These are phyloP conservation scores for Diaporthe ampelina DNA, from an alignment of 2,329 filamentous ascomycete species.

Conservation along the genomic window DNA sequence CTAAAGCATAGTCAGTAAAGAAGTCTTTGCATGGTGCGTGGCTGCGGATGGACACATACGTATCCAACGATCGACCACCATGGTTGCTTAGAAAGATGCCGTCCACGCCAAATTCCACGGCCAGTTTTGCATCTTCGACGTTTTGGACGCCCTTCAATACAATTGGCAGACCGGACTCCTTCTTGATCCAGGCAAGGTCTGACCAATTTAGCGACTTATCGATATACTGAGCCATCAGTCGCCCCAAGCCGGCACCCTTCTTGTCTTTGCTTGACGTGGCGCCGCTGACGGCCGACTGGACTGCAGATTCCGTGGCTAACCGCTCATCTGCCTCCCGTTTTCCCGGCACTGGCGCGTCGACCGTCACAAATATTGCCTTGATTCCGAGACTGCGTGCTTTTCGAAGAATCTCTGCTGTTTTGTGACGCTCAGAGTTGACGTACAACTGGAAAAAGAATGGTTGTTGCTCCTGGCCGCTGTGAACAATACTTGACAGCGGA, in stretches of 20 bases:
- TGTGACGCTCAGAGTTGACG: conserved; percentile 64
- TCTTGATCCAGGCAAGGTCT: conserved; percentile 66
- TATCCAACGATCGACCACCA: conserved; percentile 37
- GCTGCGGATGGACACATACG: background rate
- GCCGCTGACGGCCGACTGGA: conserved; percentile 54
- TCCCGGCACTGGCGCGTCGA: conserved; percentile 68
- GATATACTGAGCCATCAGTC: conserved; percentile 65
- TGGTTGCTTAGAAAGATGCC: conserved; percentile 39
- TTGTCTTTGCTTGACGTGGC: conserved; percentile 61
- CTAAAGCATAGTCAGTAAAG: background rate
- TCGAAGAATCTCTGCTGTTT: conserved; percentile 61
- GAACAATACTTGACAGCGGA: conserved; percentile 58
- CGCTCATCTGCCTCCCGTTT: conserved; percentile 71
- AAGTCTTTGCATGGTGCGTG: no score
- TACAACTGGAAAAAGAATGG: conserved; percentile 70
- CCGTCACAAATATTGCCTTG: conserved; percentile 63
- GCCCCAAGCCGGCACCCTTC: conserved; percentile 66
- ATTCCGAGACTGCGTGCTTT: conserved; percentile 62
- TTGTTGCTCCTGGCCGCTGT: conserved; percentile 50
- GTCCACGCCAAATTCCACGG: conserved; percentile 57
- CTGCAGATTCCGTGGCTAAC: conserved; percentile 58
- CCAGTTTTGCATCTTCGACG: conserved; percentile 66
- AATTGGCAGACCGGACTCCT: conserved; percentile 62
- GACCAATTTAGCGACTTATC: conserved; percentile 66
- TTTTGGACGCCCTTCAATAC: conserved; percentile 70